Percentiles rank a stretch among this genome's conserved stretches.
These are phyloP conservation scores for Eucalyptus marginata DNA, from an alignment of 345 rosid species.

Conservation along the genomic window DNA sequence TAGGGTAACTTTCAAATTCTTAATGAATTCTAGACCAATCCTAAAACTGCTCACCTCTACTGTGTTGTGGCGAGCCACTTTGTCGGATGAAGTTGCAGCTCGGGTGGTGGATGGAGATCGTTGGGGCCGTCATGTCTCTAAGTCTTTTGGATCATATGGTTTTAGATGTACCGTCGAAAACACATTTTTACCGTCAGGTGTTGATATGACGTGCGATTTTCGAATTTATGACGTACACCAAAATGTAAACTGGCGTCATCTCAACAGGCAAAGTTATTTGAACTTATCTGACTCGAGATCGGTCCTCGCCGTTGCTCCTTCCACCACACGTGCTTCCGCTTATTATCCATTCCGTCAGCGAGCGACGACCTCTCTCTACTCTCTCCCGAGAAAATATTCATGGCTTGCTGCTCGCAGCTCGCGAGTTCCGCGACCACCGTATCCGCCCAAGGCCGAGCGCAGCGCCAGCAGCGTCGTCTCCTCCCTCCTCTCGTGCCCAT, in stretches of 20 bases:
- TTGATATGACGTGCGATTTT: not conserved
- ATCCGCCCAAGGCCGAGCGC: not conserved
- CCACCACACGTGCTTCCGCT: not conserved
- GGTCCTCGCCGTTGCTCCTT: not conserved
- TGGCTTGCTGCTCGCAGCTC: not conserved
- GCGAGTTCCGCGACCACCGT: not conserved
- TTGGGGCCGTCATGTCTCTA: not conserved
- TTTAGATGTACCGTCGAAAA: no score
- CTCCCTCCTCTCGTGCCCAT: not conserved
- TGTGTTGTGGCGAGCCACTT: accelerated
- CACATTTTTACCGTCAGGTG: no score
- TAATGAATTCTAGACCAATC: no score
- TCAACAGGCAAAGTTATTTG: not conserved
- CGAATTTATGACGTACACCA: not conserved
- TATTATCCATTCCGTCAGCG: not conserved
- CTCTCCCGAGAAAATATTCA: not conserved
- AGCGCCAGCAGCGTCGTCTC: not conserved
- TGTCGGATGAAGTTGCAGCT: not conserved
- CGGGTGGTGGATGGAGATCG: not conserved
- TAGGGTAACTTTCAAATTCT: no score
- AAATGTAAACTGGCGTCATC: not conserved
- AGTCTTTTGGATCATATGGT: not conserved
- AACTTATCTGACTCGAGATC: not conserved
- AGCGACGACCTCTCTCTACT: not conserved
- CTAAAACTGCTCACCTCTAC: accelerated